phyloP scores from a whole-genome alignment of 2,329 filamentous ascomycete species.

The Aschersonia sp. region DNA sequence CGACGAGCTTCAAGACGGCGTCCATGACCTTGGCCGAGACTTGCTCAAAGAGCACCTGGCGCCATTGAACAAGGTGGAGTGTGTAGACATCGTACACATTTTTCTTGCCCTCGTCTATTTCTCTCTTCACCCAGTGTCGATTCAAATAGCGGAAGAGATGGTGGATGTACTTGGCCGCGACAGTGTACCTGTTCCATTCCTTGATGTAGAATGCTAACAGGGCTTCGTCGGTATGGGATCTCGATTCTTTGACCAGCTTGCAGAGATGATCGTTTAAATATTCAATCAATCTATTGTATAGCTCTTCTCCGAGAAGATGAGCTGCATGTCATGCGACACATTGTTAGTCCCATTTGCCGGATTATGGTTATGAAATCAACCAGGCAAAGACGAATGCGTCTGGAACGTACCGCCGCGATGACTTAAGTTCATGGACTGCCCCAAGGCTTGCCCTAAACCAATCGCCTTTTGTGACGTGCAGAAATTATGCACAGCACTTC shows the following conservation, averaged over 20 bases:
- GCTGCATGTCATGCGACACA: slow-evolving; percentile 33
- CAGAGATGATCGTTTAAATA: slow-evolving; percentile 71
- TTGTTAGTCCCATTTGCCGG: not conserved
- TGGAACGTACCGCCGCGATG: slow-evolving; percentile 45
- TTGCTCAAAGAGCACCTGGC: slow-evolving; percentile 72
- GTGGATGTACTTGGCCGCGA: slow-evolving; percentile 92
- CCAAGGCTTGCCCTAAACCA: slow-evolving; percentile 27
- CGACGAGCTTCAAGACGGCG: slow-evolving; percentile 84
- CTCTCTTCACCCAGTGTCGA: slow-evolving; percentile 95
- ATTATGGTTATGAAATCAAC: not conserved
- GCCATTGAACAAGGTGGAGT: slow-evolving; percentile 90
- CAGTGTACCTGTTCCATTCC: slow-evolving; percentile 93
- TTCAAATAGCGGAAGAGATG: slow-evolving; percentile 95
- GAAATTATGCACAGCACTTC: slow-evolving; percentile 89
- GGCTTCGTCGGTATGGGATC: slow-evolving; percentile 75
- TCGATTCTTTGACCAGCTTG: slow-evolving; percentile 57
- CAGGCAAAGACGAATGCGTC: not conserved
- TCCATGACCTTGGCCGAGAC: slow-evolving; percentile 87
- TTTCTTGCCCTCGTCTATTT: slow-evolving; percentile 98
- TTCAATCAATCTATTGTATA: slow-evolving; percentile 80
- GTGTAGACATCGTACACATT: slow-evolving; percentile 98
- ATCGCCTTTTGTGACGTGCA: slow-evolving; percentile 95
- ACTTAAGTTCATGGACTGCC: slow-evolving; percentile 22
- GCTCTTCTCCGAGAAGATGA: slow-evolving; percentile 86
- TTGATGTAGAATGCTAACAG: slow-evolving; percentile 86